Evolutionary conservation across 345 rosid genomes (phyloP).

Genomic region (Murraya paniculata): DNA sequence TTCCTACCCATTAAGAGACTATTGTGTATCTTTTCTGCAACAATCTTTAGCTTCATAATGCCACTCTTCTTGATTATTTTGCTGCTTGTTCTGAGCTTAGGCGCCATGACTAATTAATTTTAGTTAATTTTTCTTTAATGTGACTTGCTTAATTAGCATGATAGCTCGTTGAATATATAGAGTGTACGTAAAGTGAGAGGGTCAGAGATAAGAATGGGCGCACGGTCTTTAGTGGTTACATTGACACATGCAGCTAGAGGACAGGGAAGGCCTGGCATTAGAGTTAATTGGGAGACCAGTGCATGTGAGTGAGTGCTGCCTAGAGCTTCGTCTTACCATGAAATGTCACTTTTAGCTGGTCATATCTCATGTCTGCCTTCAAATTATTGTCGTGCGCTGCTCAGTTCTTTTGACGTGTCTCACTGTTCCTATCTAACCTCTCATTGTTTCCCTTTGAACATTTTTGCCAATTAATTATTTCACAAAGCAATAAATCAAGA

Average conservation of each 20-base stretch:
- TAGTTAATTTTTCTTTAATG: neutral
- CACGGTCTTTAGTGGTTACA: neutral
- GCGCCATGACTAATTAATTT: conserved; percentile 16
- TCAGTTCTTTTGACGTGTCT: neutral
- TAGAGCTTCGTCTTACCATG: conserved; percentile 16
- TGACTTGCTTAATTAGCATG: neutral
- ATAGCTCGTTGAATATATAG: neutral
- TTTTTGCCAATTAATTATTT: neutral
- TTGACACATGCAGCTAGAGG: conserved; percentile 24
- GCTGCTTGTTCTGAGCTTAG: conserved; percentile 26
- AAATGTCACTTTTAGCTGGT: conserved; percentile 19
- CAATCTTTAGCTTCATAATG: conserved; percentile 36
- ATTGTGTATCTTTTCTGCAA: conserved; percentile 30
- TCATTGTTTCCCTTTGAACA: neutral
- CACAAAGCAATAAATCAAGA: neutral
- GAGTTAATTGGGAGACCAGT: conserved; percentile 30
- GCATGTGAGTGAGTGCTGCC: conserved; percentile 39
- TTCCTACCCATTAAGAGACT: conserved; percentile 24
- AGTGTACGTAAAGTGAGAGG: neutral
- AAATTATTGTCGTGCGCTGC: neutral
- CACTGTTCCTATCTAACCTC: neutral
- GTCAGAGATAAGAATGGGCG: neutral
- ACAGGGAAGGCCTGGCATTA: conserved; percentile 19
- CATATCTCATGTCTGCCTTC: conserved; percentile 4
- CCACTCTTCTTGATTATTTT: conserved; percentile 13